Evolutionary conservation across 768 basidiomycete species (phyloP).

Genomic region (Rhodotorula paludigena): DNA sequence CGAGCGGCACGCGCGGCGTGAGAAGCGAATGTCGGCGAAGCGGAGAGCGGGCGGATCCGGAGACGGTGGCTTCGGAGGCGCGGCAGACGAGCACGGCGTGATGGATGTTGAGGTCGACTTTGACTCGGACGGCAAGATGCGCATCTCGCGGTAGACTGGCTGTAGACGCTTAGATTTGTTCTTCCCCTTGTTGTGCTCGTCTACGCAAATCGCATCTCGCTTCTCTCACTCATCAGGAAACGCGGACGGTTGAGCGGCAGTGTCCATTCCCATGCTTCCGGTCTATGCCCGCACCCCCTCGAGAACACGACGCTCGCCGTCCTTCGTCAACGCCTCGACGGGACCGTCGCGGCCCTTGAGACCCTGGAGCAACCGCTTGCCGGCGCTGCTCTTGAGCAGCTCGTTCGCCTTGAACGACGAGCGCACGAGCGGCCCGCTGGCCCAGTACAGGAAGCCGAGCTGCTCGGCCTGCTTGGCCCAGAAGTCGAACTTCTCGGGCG

Average conservation of each 20-base stretch:
- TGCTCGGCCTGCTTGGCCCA: conserved; percentile 88
- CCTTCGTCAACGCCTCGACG: conserved; percentile 31
- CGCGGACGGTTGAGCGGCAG: neutral
- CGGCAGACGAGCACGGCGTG: conserved; percentile 9
- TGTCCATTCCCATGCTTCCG: neutral
- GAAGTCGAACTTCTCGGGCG: conserved; percentile 82
- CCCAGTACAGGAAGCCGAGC: conserved; percentile 95
- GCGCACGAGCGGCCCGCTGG: conserved; percentile 89
- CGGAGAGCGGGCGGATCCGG: neutral
- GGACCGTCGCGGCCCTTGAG: conserved; percentile 13
- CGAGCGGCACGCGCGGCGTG: conserved; percentile 8
- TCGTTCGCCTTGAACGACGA: conserved; percentile 87
- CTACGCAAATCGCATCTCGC: neutral
- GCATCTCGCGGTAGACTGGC: neutral
- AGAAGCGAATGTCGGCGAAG: conserved; percentile 5
- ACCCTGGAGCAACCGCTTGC: conserved; percentile 33
- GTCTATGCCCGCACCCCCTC: conserved; percentile 25
- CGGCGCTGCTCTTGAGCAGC: conserved; percentile 39
- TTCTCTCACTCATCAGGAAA: neutral
- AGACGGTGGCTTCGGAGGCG: neutral
- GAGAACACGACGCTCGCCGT: conserved; percentile 19
- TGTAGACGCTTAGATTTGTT: neutral
- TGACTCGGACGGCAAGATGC: conserved; percentile 22
- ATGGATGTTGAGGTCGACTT: conserved; percentile 20
- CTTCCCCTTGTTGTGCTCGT: neutral